Percentiles rank a stretch among this genome's conserved stretches.
Evolutionary conservation across 352 stramenopile species (phyloP).

Genomic region (Hyaloperonospora brassicae): DNA sequence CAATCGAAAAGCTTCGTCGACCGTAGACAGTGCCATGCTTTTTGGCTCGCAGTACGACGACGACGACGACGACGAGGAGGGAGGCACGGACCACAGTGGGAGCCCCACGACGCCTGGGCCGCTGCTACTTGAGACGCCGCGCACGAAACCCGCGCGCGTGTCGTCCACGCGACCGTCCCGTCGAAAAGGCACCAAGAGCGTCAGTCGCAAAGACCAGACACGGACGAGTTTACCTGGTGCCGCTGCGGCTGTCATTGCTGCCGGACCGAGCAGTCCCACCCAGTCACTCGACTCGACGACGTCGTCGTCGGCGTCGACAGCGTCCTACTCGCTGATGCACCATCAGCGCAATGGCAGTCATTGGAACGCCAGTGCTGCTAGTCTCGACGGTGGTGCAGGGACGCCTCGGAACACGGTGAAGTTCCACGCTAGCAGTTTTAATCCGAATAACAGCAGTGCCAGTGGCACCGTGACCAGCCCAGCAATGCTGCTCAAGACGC

Average conservation of each 20-base stretch:
- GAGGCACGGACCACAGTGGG: conserved; percentile 27
- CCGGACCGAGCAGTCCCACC: conserved; percentile 17
- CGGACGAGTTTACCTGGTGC: conserved; percentile 19
- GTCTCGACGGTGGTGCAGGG: conserved; percentile 1
- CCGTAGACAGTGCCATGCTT: conserved; percentile 21
- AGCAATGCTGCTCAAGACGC: conserved; percentile 17
- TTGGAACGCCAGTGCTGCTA: conserved; percentile 17
- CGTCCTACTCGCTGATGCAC: conserved; percentile 18
- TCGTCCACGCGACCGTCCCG: conserved; percentile 7
- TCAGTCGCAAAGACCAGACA: conserved; percentile 7
- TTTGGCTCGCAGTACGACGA: conserved; percentile 51
- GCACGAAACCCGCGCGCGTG: conserved; percentile 28
- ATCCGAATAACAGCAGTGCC: conserved; percentile 6
- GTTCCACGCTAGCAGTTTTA: neutral
- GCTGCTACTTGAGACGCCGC: conserved; percentile 9
- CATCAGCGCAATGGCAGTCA: conserved; percentile 12
- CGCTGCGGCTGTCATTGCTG: conserved; percentile 14
- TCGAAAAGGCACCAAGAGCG: conserved; percentile 8
- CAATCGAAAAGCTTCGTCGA: neutral
- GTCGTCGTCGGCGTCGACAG: conserved; percentile 26
- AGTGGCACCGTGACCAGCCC: neutral
- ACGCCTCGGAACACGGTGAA: neutral
- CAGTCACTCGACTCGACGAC: conserved; percentile 33
- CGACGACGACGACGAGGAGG: conserved; percentile 38
- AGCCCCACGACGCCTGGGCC: conserved; percentile 29